Base-by-base conservation (phyloP, 1,284 basidiomycete species). In the Cutaneotrichosporon cavernicola region DNA sequence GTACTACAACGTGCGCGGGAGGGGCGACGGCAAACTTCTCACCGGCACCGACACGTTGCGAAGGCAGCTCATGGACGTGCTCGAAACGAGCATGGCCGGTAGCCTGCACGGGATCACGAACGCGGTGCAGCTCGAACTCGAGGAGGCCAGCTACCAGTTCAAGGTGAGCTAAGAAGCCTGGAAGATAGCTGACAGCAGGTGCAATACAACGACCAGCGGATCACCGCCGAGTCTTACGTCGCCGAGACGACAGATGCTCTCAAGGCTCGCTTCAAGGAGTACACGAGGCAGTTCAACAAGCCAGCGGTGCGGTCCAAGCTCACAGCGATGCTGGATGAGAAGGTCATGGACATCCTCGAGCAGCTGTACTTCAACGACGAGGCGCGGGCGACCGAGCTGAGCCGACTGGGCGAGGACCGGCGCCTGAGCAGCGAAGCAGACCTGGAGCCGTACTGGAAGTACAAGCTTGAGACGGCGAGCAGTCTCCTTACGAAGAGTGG, bases 121-220 rank as follows among this genome's bases (percentile, higher is more conserved):
- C 76, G 92, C 92, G 1, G 96, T 99, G 5, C 94, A 97, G 74
- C 86, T 97, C 40, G 97, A 99, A 79, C 86, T 98, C 14, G 96
- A 99, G 79, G 96, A 98, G 74, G 89, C 96, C 1, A 89, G 88
- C 32, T 99, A 99, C 80, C 95, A 98, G 80, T 99, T 99, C 87
- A 99, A 99, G 81, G 80, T 78, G 56, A 56, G 74, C 63, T 26
- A 2, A 8, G 7, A n/a, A 1, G 8, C 9, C n/a, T 3, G 2
- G 18, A 8, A 14, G 5, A 26, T 9, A 32, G 89, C 95, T 2
- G 88, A 89, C 26, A 97, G 5, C 49, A 79, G 77, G 95, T 99
- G 0, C 93, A 98, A 80, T 99, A 99, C 84, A 99, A 99, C 77
- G 97, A 99, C 81, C 88, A 93, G 22, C 86, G 90, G 31, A 91